These are phyloP conservation scores for Cytidiella melzeri DNA, from an alignment of 768 basidiomycete species.

Conservation along the genomic window DNA sequence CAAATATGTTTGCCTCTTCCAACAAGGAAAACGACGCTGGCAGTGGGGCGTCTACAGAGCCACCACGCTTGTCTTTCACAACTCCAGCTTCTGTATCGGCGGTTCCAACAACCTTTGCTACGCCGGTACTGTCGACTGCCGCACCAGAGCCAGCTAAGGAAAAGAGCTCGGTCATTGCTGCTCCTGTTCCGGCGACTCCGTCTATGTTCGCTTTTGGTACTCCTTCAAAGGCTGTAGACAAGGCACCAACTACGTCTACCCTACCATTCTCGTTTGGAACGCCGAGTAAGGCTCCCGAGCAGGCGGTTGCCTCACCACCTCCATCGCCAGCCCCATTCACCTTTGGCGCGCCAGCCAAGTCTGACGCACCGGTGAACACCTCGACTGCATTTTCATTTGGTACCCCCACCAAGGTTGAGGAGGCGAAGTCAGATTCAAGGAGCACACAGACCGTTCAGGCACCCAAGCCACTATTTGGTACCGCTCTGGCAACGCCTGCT, in stretches of 20 bases:
- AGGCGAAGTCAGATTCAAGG: too few relatives aligned
- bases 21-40: too few relatives aligned
- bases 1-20: too few relatives aligned
- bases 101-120: neutral
- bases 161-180: neutral
- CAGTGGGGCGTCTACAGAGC: too few relatives aligned
- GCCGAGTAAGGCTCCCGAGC: constrained; percentile 8
- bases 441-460: too few relatives aligned
- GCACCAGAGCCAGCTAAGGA: neutral
- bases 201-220: neutral
- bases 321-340: constrained; percentile 21
- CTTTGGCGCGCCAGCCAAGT: constrained; percentile 17
- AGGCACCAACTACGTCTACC: constrained; percentile 7
- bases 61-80: too few relatives aligned
- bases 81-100: neutral
- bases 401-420: too few relatives aligned
- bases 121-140: neutral
- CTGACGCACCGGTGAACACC: neutral
- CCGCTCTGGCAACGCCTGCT: neutral
- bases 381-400: too few relatives aligned
- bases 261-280: constrained; percentile 19
- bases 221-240: neutral
- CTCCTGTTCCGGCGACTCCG: neutral
- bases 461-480: constrained; percentile 10
- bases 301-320: neutral